Evolutionary conservation across 805 yeast species (phyloP), one percentile per base, ranked within the genome.

Genomic region (Komagataella kurtzmanii): DNA sequence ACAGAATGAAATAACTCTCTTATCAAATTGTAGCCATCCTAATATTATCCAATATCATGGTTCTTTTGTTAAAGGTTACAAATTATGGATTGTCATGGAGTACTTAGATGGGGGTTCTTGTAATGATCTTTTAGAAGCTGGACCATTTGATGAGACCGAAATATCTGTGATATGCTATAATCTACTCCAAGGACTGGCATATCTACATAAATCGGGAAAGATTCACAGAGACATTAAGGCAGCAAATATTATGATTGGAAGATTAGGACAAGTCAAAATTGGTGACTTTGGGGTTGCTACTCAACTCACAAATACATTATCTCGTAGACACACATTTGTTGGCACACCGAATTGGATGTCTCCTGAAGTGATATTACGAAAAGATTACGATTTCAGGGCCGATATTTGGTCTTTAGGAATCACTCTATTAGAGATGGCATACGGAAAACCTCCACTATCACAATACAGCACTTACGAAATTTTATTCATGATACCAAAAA

Each of bases 231-330:
- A 91, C 64, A 86, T 91, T 51, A 91, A 88, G 62, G 91, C 96
- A 1, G 96, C 95, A 0, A 87, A 87, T 61, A 77, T 88, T 23
- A 68, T 87, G 44, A 62, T 87, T 17, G 59, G 62, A 36, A 86
- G 85, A 57, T 93, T 86, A 50, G 99, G 99, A 6, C 79, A 76
- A 50, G 95, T 93, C 4, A 88, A 87, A 61, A 74, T 93, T 45
- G 91, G 98, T 73, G 99, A 93, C 66, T 93, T 91, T 66, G 98
- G 98, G 1, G 97, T 91, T 8, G 95, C 98, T 1, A 87, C 97
- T 0, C 85, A 82, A 58, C 72, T 67, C 3, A 73, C 81, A 2
- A 82, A 81, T 50, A 73, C 77, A 57, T 67, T 79, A 53, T 72
- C 78, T 17, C 72, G 80, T 53, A 52, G 72, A 47, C 71, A 74